Percentiles rank a stretch among this genome's conserved stretches.
Evolutionary conservation across 495 filamentous ascomycete species (phyloP).

Genomic region (Penicillium manginii): DNA sequence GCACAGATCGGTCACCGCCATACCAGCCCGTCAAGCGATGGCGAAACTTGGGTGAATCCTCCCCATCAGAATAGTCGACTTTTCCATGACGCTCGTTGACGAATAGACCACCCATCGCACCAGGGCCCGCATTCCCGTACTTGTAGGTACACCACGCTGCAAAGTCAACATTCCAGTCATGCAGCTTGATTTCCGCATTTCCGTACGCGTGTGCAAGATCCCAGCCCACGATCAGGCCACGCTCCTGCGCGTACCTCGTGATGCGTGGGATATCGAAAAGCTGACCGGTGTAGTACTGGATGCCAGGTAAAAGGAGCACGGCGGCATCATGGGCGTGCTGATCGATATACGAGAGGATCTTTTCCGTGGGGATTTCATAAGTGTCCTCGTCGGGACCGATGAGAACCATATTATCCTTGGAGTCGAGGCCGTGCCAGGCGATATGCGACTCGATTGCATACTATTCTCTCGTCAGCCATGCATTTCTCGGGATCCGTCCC

Average conservation of each 20-base stretch:
- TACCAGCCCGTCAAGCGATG: slow-evolving; percentile 83
- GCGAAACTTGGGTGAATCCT: slow-evolving; percentile 50
- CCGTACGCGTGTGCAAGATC: slow-evolving; percentile 93
- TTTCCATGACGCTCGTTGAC: slow-evolving; percentile 75
- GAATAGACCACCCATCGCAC: slow-evolving; percentile 83
- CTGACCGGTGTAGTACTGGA: slow-evolving; percentile 96
- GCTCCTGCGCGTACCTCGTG: slow-evolving; percentile 75
- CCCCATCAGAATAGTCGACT: slow-evolving; percentile 51
- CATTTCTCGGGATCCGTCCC: not conserved
- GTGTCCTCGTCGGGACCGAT: slow-evolving; percentile 64
- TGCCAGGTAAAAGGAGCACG: slow-evolving; percentile 82
- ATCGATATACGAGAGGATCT: slow-evolving; percentile 77
- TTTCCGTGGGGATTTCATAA: slow-evolving; percentile 64
- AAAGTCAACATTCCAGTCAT: slow-evolving; percentile 94
- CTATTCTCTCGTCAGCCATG: slow-evolving; percentile 41
- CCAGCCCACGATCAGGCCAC: slow-evolving; percentile 83
- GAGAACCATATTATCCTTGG: slow-evolving; percentile 72
- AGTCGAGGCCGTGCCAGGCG: slow-evolving; percentile 70
- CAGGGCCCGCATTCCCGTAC: slow-evolving; percentile 90
- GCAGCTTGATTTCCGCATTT: slow-evolving; percentile 82
- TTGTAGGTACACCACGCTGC: slow-evolving; percentile 97
- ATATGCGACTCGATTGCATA: slow-evolving; percentile 93
- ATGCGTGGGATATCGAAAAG: slow-evolving; percentile 85
- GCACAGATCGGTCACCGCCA: slow-evolving; percentile 74
- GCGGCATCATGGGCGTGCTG: slow-evolving; percentile 75